These are phyloP conservation scores for Mycoemilia scoparia DNA, from an alignment of 192 early-diverging fungal genomes.

Conservation along the genomic window DNA sequence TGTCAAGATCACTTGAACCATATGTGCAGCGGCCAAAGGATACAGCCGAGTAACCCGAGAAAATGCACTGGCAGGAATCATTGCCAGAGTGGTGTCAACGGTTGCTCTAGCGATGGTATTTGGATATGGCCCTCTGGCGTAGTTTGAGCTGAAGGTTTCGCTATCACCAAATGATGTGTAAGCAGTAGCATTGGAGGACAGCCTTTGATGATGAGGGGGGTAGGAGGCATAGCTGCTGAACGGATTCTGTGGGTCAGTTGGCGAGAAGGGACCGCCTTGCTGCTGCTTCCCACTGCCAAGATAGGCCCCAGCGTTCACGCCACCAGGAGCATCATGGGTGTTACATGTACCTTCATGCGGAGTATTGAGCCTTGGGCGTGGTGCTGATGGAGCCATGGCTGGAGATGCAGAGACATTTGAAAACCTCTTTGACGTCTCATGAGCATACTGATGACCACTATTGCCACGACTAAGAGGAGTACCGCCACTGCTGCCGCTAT, in stretches of 20 bases:
- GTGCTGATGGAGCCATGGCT: not conserved
- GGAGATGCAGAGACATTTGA: no score
- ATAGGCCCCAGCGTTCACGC: no score
- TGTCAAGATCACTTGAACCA: conserved; percentile 88
- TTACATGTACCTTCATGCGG: no score
- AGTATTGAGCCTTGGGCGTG: not conserved
- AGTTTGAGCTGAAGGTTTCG: not conserved
- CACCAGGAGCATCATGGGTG: no score
- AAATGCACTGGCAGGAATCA: conserved; percentile 89
- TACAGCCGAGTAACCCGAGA: conserved; percentile 72
- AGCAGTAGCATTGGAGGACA: no score
- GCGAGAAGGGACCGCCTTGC: no score
- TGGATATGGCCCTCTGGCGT: conserved; percentile 36
- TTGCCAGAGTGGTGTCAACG: conserved; percentile 74
- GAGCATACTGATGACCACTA: not conserved
- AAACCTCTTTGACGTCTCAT: no score
- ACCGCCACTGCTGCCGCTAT: not conserved
- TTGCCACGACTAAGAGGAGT: not conserved
- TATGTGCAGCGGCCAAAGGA: conserved; percentile 82
- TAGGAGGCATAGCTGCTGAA: no score
- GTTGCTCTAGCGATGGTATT: conserved; percentile 71
- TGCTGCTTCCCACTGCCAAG: no score
- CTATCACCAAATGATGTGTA: not conserved
- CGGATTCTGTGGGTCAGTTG: no score
- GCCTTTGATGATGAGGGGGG: no score